Evolutionary conservation across 352 stramenopile genomes (phyloP), one percentile per base, ranked within the genome.

Genomic region (Phytopythium litorale): DNA sequence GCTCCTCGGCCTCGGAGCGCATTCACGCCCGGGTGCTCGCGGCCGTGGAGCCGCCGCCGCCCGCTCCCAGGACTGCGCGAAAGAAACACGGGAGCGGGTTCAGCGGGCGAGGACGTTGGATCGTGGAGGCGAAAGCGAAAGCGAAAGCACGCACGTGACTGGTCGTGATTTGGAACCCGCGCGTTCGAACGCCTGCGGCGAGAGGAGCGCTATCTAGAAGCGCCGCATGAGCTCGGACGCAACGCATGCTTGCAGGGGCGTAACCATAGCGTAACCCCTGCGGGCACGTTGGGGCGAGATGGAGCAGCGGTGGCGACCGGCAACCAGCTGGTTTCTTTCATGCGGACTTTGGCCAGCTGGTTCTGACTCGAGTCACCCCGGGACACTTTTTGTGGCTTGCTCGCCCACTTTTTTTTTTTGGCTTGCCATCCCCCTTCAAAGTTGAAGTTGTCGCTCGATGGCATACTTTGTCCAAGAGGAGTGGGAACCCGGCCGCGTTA

Each of bases 381-480:
- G 33, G 2, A 16, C 9, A 40, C 35, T 16, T 45, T n/a, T n/a
- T 45, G 45, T 19, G 7, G 13, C 9, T 50, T 50, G 19, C 25
- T 50, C 16, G 19, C 40, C 37, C 28, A 32, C 28, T 32, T 32
- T 50, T 50, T 12, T 50, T 50, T 19, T 50, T 16, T 28, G 45
- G 25, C 3, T 18, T 43, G 51, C 51, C 32, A 43, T 57, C 51
- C 25, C 28, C 51, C 52, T 59, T 59, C 53, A 59, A 38, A 63
- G 55, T 70, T 66, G 59, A 70, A 64, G 64, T 32, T 64, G 55
- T 23, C 7, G 43, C 25, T 54, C 57, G 9, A 28, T 2, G 16
- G 28, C 28, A 63, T 59, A 54, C n/a, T 50, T 45, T 32, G 12
- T 11, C 33, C 9, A 32, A 49, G 37, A 23, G 19, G 25, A 32